Conservation (phyloP, 768 basidiomycete species). For the Saitozyma sp. region DNA sequence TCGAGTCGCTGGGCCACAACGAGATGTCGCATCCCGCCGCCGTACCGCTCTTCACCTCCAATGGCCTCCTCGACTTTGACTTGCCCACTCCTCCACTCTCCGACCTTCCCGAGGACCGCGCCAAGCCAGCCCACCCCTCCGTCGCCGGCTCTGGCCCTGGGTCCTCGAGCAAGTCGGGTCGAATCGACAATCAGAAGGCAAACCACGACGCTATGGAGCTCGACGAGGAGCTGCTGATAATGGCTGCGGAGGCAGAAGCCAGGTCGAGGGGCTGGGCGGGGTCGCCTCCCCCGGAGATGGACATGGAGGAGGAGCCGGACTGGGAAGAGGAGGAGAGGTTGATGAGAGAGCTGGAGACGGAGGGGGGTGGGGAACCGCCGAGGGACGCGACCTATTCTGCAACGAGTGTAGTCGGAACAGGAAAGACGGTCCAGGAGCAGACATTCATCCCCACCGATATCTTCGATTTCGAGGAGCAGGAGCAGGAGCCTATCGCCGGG, state of each 20-base stretch:
- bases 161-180: no score
- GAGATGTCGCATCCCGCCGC: background rate
- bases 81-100: background rate
- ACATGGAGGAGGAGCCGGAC: background rate
- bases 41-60: background rate
- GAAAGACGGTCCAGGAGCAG: background rate
- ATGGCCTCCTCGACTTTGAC: background rate
- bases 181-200: no score
- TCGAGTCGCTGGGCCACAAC: background rate
- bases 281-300: background rate
- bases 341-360: background rate
- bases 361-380: background rate
- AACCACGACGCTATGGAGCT: background rate
- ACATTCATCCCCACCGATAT: background rate
- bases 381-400: background rate
- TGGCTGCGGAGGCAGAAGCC: background rate
- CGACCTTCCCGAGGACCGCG: background rate
- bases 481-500: background rate
- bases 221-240: background rate
- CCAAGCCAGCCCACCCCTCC: background rate
- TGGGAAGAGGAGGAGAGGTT: background rate
- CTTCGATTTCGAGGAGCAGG: background rate
- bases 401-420: background rate
- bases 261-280: background rate
- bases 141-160: background rate